These are phyloP conservation scores for Arthrocladium fulminans DNA, from an alignment of 2,329 filamentous ascomycete genomes.

Conservation along the genomic window DNA sequence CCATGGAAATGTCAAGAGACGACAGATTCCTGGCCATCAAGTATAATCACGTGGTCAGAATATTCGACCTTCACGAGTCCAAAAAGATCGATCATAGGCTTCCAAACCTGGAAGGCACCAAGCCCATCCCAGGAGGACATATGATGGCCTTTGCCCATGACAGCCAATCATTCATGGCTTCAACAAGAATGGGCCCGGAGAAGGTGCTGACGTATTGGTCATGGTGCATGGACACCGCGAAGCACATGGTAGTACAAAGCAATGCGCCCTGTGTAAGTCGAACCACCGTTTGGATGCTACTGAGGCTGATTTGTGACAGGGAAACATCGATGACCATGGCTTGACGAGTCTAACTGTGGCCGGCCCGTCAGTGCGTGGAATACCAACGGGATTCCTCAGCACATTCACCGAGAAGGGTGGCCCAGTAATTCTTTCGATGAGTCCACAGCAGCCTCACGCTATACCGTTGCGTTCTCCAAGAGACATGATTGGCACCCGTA, in stretches of 20 bases:
- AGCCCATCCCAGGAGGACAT: neutral
- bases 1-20: slow-evolving; percentile 6
- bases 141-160: slow-evolving; percentile 4
- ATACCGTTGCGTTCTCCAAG: slow-evolving; percentile 1
- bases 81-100: slow-evolving; percentile 6
- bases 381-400: slow-evolving; percentile 5
- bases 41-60: slow-evolving; percentile 1
- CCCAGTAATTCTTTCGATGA: slow-evolving; percentile 4
- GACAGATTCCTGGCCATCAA: slow-evolving; percentile 7
- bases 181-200: slow-evolving; percentile 3
- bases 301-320: slow-evolving; percentile 1
- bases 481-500: slow-evolving; percentile 1
- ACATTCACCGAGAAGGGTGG: slow-evolving; percentile 7
- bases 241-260: slow-evolving; percentile 3
- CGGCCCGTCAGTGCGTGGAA: neutral
- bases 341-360: neutral
- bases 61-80: slow-evolving; percentile 1
- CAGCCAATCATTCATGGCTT: slow-evolving; percentile 8
- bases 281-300: neutral
- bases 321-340: slow-evolving; percentile 7
- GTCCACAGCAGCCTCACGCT: neutral
- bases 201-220: slow-evolving; percentile 6
- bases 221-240: neutral
- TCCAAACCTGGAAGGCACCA: slow-evolving; percentile 2
- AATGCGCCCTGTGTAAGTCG: slow-evolving; percentile 6